phyloP scores from a whole-genome alignment of 495 filamentous ascomycete species.

The Letharia columbiana region DNA sequence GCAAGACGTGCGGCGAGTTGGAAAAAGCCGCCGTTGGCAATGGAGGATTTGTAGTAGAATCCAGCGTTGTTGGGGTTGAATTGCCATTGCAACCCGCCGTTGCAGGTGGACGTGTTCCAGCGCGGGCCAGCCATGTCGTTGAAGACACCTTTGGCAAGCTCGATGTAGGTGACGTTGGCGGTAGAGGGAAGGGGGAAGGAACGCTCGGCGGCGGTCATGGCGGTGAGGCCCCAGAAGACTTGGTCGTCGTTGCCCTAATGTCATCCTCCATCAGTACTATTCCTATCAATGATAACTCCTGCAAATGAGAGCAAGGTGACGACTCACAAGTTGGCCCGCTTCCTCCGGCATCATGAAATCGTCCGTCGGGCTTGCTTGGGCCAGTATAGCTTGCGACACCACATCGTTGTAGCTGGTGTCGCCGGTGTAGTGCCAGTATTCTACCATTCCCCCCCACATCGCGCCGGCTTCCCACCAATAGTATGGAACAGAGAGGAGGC shows the following conservation, averaged over 20 bases:
- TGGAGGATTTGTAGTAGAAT: slow-evolving; percentile 72
- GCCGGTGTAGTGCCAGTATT: slow-evolving; percentile 72
- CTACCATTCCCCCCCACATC: slow-evolving; percentile 64
- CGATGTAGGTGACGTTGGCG: slow-evolving; percentile 50
- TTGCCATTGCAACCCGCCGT: slow-evolving; percentile 79
- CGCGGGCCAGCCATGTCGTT: slow-evolving; percentile 52
- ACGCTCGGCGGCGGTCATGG: slow-evolving; percentile 67
- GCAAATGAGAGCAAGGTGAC: neutral
- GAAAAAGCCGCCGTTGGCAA: slow-evolving; percentile 73
- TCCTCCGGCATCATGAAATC: slow-evolving; percentile 57
- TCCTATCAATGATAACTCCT: too few relatives aligned
- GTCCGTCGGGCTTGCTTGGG: slow-evolving; percentile 54
- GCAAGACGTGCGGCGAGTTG: slow-evolving; percentile 66
- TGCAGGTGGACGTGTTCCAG: slow-evolving; percentile 61
- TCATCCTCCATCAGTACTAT: neutral
- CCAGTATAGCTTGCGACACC: slow-evolving; percentile 53
- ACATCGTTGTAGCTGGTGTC: slow-evolving; percentile 61
- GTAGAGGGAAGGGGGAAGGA: slow-evolving; percentile 49
- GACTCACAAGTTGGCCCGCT: slow-evolving; percentile 30
- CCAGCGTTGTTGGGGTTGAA: slow-evolving; percentile 73
- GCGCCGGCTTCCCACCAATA: slow-evolving; percentile 74
- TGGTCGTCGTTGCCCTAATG: slow-evolving; percentile 30
- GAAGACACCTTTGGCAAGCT: slow-evolving; percentile 51
- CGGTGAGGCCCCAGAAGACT: slow-evolving; percentile 69
- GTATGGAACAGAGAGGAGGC: slow-evolving; percentile 51